Percentiles rank a stretch among this genome's conserved stretches.
Evolutionary conservation across 176 grass and related monocot species (phyloP).

Genomic region (Echinochloa phyllopogon): DNA sequence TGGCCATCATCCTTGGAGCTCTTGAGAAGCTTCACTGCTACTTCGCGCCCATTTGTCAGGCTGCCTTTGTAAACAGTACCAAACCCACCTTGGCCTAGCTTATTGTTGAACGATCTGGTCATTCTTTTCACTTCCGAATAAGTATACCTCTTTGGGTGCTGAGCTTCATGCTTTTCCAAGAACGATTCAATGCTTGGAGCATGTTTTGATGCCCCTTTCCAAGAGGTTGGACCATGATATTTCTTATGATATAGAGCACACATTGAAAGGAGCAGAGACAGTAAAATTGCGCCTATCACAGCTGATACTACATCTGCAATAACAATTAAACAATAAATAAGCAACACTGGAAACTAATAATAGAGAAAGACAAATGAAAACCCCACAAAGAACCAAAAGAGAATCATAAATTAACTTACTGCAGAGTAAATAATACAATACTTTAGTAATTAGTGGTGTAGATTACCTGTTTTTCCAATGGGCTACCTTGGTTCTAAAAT

Average conservation of each 20-base stretch:
- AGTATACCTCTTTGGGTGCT: slow-evolving; percentile 34
- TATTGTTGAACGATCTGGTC: slow-evolving; percentile 45
- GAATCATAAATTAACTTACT: too few species aligned
- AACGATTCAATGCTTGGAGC: background rate
- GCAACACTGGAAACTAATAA: too few species aligned
- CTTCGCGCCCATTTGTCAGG: background rate
- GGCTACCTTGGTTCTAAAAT: too few species aligned
- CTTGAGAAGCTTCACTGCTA: slow-evolving; percentile 50
- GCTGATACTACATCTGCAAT: slow-evolving; percentile 9
- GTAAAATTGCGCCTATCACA: background rate
- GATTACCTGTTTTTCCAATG: too few species aligned
- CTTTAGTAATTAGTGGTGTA: too few species aligned
- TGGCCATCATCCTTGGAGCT: slow-evolving; percentile 1
- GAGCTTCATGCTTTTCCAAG: slow-evolving; percentile 27
- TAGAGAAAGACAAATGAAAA: too few species aligned
- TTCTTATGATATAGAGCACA: background rate
- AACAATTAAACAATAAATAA: background rate
- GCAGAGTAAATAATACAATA: too few species aligned
- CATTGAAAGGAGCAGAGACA: background rate
- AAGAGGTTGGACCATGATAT: too few species aligned
- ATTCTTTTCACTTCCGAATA: slow-evolving; percentile 50
- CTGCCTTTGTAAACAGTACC: slow-evolving; percentile 47
- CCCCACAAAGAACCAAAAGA: too few species aligned
- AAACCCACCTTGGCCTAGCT: slow-evolving; percentile 46
- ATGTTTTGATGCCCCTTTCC: background rate